These are phyloP conservation scores for Hymenoscyphus infarciens DNA, from an alignment of 2,329 filamentous ascomycete genomes.

Conservation along the genomic window DNA sequence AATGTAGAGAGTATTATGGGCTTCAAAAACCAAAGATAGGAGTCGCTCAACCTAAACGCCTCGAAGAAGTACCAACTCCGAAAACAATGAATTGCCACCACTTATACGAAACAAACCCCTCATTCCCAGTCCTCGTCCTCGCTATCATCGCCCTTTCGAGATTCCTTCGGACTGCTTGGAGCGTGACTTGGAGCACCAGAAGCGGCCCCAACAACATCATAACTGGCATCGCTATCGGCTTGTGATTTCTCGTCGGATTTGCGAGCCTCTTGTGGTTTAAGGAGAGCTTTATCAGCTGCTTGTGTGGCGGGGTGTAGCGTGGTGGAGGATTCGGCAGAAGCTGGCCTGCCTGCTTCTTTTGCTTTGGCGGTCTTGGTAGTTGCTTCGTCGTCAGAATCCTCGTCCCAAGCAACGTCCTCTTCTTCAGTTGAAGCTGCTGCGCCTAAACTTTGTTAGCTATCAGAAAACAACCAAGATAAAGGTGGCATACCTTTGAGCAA, in stretches of 20 bases:
- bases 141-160: constrained; percentile 55
- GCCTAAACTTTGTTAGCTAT: constrained; percentile 28
- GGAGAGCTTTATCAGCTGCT: constrained; percentile 35
- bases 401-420: constrained; percentile 60
- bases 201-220: constrained; percentile 81
- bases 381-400: constrained; percentile 66
- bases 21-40: not conserved
- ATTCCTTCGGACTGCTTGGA: constrained; percentile 61
- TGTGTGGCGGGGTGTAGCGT: constrained; percentile 54
- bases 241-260: constrained; percentile 85
- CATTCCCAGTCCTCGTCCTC: constrained; percentile 79
- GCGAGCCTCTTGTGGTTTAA: constrained; percentile 64
- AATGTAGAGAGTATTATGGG: not conserved
- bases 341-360: constrained; percentile 40
- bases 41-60: constrained; percentile 7
- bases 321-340: constrained; percentile 54
- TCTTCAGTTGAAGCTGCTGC: constrained; percentile 67
- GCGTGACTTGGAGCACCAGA: constrained; percentile 77
- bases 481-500: constrained; percentile 74
- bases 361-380: constrained; percentile 36
- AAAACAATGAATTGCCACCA: constrained; percentile 8
- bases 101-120: constrained; percentile 3
- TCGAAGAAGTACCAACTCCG: not conserved
- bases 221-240: constrained; percentile 90
- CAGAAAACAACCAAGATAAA: constrained; percentile 10